Percentiles rank a stretch among this genome's conserved stretches.
Evolutionary conservation across 75 land plant genomes (phyloP).

Genomic region (Cryptomeria japonica): DNA sequence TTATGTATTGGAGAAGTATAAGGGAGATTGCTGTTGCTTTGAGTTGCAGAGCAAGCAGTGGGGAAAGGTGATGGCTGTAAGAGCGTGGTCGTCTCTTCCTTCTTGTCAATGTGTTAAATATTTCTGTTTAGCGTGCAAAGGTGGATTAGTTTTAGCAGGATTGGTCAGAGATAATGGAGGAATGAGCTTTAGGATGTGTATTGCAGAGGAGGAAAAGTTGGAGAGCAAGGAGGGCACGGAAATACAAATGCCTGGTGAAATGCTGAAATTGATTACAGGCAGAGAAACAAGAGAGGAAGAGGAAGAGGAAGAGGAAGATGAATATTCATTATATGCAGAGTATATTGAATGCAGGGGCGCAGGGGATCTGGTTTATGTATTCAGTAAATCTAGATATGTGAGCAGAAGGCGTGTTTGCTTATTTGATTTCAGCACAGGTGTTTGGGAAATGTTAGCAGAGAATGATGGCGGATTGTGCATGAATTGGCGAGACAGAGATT

Average conservation of each 20-base stretch:
- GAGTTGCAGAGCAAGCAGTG: conserved; percentile 22
- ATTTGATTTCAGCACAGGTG: no score
- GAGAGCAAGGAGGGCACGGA: not conserved
- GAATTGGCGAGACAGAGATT: no score
- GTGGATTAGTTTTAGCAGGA: not conserved
- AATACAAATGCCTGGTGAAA: not conserved
- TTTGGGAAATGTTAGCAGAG: no score
- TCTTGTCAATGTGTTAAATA: no score
- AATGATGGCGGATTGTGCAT: no score
- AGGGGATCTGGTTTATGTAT: not conserved
- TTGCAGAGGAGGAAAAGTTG: not conserved
- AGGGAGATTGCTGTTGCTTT: conserved; percentile 21
- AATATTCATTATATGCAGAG: not conserved
- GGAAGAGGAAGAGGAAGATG: no score
- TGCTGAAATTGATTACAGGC: not conserved
- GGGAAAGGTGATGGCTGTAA: conserved; percentile 18
- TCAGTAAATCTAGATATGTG: not conserved
- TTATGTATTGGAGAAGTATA: conserved; percentile 25
- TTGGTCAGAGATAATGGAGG: not conserved
- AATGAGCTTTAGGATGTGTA: not conserved
- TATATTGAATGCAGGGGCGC: not conserved
- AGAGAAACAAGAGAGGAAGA: not conserved
- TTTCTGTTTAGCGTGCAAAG: not conserved
- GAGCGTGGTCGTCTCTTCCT: not conserved
- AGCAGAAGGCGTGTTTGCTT: no score